Conservation (phyloP, 768 basidiomycete genomes). For the Lactifluus hygrophoroides region DNA sequence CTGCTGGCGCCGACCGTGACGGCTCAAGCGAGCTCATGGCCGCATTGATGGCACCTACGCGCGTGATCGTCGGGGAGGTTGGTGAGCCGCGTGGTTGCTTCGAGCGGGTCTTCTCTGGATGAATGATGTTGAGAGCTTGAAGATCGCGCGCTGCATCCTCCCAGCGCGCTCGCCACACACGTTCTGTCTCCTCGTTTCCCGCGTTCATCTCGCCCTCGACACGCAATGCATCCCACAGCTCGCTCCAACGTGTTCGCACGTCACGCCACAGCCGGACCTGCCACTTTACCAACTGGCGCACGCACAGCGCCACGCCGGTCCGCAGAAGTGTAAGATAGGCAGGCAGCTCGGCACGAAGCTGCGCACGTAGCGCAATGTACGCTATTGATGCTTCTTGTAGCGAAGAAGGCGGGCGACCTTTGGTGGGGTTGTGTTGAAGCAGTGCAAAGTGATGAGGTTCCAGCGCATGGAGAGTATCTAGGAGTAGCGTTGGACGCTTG, state of each 20-base stretch:
- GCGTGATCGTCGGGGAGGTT: neutral
- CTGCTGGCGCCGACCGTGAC: conserved; percentile 5
- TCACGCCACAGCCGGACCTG: conserved; percentile 55
- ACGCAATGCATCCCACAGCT: conserved; percentile 65
- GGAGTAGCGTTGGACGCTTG: conserved; percentile 52
- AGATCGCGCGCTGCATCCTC: conserved; percentile 51
- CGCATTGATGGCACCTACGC: conserved; percentile 1
- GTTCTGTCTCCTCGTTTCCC: conserved; percentile 57
- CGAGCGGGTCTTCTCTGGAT: conserved; percentile 26
- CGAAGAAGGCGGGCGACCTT: conserved; percentile 57
- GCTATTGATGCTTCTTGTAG: conserved; percentile 68
- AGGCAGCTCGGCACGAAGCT: conserved; percentile 66
- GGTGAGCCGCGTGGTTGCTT: neutral
- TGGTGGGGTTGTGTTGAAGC: conserved; percentile 53
- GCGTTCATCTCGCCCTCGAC: conserved; percentile 39
- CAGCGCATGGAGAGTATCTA: conserved; percentile 62
- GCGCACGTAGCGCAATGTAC: conserved; percentile 68
- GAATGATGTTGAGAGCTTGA: conserved; percentile 31
- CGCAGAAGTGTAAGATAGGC: conserved; percentile 49
- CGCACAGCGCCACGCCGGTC: conserved; percentile 45
- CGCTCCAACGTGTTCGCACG: conserved; percentile 58
- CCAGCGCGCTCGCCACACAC: conserved; percentile 66
- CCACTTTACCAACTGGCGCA: conserved; percentile 44
- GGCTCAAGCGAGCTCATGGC: conserved; percentile 22
- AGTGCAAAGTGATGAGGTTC: conserved; percentile 65